A percentile compares a stretch with the other conserved stretches of the same genome.
Evolutionary conservation across 805 yeast species (phyloP).

Genomic region (Candida tallmaniae): DNA sequence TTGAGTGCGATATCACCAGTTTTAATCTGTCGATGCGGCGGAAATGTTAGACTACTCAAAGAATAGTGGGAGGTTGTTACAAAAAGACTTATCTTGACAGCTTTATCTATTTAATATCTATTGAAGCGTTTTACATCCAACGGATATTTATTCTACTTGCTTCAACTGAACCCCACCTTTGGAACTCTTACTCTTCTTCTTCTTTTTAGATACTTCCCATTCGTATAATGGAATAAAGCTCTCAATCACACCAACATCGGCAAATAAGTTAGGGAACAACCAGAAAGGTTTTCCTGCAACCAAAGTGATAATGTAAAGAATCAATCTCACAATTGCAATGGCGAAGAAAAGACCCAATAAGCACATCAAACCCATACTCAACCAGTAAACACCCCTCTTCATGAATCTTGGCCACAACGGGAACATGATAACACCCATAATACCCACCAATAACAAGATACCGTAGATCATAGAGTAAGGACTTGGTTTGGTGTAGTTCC

Average conservation of each 20-base stretch:
- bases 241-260: slow-evolving; percentile 89
- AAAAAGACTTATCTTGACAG: too few species aligned
- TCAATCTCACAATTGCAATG: slow-evolving; percentile 73
- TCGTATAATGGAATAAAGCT: slow-evolving; percentile 88
- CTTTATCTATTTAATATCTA: too few species aligned
- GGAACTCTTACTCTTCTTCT: slow-evolving; percentile 15
- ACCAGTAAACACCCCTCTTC: slow-evolving; percentile 88
- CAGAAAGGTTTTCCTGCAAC: slow-evolving; percentile 75
- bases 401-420: slow-evolving; percentile 93
- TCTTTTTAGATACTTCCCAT: slow-evolving; percentile 55
- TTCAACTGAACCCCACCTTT: slow-evolving; percentile 37
- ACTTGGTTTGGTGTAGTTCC: slow-evolving; percentile 76
- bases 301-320: slow-evolving; percentile 59
- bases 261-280: slow-evolving; percentile 94
- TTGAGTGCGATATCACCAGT: too few species aligned
- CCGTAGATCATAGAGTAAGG: slow-evolving; percentile 61
- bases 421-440: slow-evolving; percentile 66
- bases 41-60: too few species aligned
- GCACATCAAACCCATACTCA: slow-evolving; percentile 72
- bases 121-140: too few species aligned
- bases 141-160: slow-evolving; percentile 27
- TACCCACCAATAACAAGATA: slow-evolving; percentile 58
- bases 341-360: slow-evolving; percentile 71
- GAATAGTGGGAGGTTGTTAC: too few species aligned
- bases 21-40: too few species aligned